Percentiles rank a stretch among this genome's conserved stretches.
Conservation (phyloP, 2,329 filamentous ascomycete genomes). For the Lecanicillium sp. region DNA sequence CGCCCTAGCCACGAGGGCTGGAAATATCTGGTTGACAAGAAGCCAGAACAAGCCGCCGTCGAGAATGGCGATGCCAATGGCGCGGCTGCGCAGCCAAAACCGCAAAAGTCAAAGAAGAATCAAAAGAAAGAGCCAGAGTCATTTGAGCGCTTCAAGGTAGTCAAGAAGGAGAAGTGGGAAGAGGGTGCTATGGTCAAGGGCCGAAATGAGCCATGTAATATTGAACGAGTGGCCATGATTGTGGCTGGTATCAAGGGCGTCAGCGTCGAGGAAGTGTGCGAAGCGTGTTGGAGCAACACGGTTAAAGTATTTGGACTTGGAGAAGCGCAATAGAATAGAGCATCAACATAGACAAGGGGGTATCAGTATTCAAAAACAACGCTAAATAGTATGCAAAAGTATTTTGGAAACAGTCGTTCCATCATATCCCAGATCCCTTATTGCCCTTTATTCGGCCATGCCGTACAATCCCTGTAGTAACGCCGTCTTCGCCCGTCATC, state of each 20-base stretch:
- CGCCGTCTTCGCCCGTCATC: slow-evolving; percentile 82
- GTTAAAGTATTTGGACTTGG: slow-evolving; percentile 69
- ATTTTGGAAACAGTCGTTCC: slow-evolving; percentile 2
- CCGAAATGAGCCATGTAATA: slow-evolving; percentile 84
- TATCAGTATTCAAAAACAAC: slow-evolving; percentile 6
- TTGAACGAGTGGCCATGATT: slow-evolving; percentile 78
- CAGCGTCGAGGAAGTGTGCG: slow-evolving; percentile 70
- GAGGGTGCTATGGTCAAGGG: slow-evolving; percentile 88
- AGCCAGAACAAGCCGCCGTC: slow-evolving; percentile 13
- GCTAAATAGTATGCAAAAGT: background rate
- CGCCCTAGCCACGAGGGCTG: slow-evolving; percentile 79
- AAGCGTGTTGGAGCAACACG: slow-evolving; percentile 80
- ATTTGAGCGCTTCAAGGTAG: slow-evolving; percentile 65
- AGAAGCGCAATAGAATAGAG: slow-evolving; percentile 18
- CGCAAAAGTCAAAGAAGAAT: slow-evolving; percentile 34
- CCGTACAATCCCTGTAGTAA: slow-evolving; percentile 63
- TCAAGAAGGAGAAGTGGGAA: slow-evolving; percentile 95
- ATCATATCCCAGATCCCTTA: slow-evolving; percentile 46
- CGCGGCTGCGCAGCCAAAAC: slow-evolving; percentile 21
- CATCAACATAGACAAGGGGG: slow-evolving; percentile 15
- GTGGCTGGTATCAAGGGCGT: slow-evolving; percentile 81
- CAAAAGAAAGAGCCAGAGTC: slow-evolving; percentile 57
- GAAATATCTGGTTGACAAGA: slow-evolving; percentile 50
- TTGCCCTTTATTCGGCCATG: slow-evolving; percentile 55
- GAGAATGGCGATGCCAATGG: slow-evolving; percentile 7